Evolutionary conservation across 345 rosid genomes (phyloP).

Genomic region (Iberis pinnata): DNA sequence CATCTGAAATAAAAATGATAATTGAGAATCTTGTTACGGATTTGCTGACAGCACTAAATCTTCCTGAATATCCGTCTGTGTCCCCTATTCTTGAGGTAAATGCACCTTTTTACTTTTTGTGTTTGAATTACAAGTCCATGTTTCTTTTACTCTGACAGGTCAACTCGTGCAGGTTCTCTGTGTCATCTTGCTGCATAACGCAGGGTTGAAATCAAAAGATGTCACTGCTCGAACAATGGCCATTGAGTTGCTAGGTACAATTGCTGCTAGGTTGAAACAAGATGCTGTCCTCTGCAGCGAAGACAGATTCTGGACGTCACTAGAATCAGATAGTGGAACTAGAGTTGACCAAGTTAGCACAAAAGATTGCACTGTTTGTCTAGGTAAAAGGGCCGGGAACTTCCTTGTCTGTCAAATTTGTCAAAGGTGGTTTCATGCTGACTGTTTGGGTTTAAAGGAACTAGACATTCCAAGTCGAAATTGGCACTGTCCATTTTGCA

Average conservation of each 20-base stretch:
- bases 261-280: slow-evolving; percentile 86
- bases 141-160: slow-evolving; percentile 23
- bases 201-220: slow-evolving; percentile 94
- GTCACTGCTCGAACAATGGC: slow-evolving; percentile 82
- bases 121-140: slow-evolving; percentile 8
- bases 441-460: slow-evolving; percentile 84
- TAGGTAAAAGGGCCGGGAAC: slow-evolving; percentile 53
- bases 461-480: slow-evolving; percentile 54
- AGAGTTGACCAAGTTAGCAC: slow-evolving; percentile 34
- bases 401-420: slow-evolving; percentile 74
- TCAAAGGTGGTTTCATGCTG: slow-evolving; percentile 71
- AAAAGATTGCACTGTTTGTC: slow-evolving; percentile 70
- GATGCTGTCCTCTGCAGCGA: slow-evolving; percentile 57
- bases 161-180: slow-evolving; percentile 78
- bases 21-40: slow-evolving; percentile 92
- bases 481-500: slow-evolving; percentile 80
- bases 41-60: slow-evolving; percentile 77
- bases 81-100: slow-evolving; percentile 90
- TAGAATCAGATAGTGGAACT: slow-evolving; percentile 45
- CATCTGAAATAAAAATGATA: slow-evolving; percentile 78
- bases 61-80: slow-evolving; percentile 94
- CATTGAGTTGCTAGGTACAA: slow-evolving; percentile 86
- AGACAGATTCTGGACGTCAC: slow-evolving; percentile 57
- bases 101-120: slow-evolving; percentile 14
- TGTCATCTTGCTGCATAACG: slow-evolving; percentile 88